Conservation (phyloP, 768 basidiomycete genomes). For the Trichaptum fuscoviolaceum region DNA sequence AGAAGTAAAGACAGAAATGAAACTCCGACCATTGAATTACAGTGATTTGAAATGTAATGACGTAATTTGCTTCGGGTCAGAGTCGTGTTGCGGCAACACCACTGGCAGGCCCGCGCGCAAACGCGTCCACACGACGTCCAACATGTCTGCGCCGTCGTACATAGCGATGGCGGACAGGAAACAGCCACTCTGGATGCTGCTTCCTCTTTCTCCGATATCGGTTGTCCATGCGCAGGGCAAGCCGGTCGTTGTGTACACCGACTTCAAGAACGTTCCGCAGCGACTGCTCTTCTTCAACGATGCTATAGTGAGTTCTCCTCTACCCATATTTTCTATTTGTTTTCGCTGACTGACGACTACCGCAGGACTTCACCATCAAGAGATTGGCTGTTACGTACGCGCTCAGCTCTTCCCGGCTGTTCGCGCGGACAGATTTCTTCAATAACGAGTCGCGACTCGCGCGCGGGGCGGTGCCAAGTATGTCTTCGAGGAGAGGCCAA, state of each 20-base stretch:
- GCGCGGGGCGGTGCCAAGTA: too few species aligned
- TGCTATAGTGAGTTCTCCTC: conserved; percentile 74
- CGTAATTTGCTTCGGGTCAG: background rate
- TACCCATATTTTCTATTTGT: too few species aligned
- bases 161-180: background rate
- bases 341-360: too few species aligned
- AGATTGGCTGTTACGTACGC: conserved; percentile 33
- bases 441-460: conserved; percentile 41
- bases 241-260: conserved; percentile 42
- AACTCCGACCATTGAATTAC: background rate
- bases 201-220: background rate
- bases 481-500: too few species aligned
- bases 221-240: conserved; percentile 28
- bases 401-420: conserved; percentile 66
- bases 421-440: conserved; percentile 85
- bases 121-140: background rate
- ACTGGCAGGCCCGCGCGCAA: too few species aligned
- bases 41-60: background rate
- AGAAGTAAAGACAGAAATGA: too few species aligned
- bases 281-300: conserved; percentile 92
- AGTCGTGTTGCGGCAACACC: background rate
- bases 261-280: conserved; percentile 69
- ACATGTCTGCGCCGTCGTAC: background rate
- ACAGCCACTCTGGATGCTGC: background rate
- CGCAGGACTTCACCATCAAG: too few species aligned